A percentile compares a stretch with the other conserved stretches of the same genome.
These are phyloP conservation scores for Plasmodium fragile DNA, from an alignment of 169 alveolate genomes.

Conservation along the genomic window DNA sequence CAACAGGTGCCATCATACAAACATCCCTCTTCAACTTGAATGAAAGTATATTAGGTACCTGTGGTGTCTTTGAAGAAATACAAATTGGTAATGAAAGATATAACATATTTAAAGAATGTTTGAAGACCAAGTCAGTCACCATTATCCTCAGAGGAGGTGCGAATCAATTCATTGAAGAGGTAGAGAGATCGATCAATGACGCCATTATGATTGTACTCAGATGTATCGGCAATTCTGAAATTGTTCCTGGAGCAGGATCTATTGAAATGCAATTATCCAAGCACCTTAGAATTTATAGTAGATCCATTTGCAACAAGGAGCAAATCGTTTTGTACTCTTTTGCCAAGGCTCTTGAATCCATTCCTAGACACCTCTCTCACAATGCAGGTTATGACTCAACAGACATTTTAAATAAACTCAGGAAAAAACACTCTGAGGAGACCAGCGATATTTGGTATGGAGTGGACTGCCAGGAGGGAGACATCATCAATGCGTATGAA, in stretches of 20 bases:
- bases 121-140: slow-evolving; percentile 94
- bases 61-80: slow-evolving; percentile 97
- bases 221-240: slow-evolving; percentile 92
- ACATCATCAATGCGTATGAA: slow-evolving; percentile 91
- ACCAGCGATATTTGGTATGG: slow-evolving; percentile 92
- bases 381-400: slow-evolving; percentile 97
- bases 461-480: slow-evolving; percentile 94
- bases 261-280: slow-evolving; percentile 91
- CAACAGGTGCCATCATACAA: slow-evolving; percentile 97
- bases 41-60: slow-evolving; percentile 94
- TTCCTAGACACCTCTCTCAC: slow-evolving; percentile 97
- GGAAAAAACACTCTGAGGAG: slow-evolving; percentile 93
- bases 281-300: slow-evolving; percentile 79
- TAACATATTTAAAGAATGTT: slow-evolving; percentile 96
- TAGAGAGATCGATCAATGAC: slow-evolving; percentile 97
- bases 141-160: slow-evolving; percentile 99
- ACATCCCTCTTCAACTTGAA: slow-evolving; percentile 95
- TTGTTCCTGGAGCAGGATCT: slow-evolving; percentile 99
- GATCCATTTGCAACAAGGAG: slow-evolving; percentile 93
- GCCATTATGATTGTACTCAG: slow-evolving; percentile 97
- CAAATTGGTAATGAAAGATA: slow-evolving; percentile 98
- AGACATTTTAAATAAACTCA: slow-evolving; percentile 93
- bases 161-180: slow-evolving; percentile 97
- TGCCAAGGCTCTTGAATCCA: slow-evolving; percentile 97
- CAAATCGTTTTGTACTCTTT: slow-evolving; percentile 94